Percentiles rank a stretch among this genome's conserved stretches.
Evolutionary conservation across 805 yeast genomes (phyloP).

Genomic region (Candida lessepsii): DNA sequence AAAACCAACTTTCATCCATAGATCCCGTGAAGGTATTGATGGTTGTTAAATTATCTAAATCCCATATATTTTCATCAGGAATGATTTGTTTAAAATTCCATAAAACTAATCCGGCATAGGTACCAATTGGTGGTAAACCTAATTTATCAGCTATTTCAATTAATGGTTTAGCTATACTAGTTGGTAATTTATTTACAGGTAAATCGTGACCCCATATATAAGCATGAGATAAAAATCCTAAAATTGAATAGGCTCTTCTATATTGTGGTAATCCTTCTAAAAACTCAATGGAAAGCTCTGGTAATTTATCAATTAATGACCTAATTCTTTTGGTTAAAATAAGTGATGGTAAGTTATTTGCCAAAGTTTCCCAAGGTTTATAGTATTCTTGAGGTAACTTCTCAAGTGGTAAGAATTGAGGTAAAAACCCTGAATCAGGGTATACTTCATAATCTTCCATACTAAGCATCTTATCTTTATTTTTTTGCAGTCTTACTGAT

Average conservation of each 20-base stretch:
- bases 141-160: constrained; percentile 54
- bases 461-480: constrained; percentile 15
- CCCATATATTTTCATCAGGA: constrained; percentile 45
- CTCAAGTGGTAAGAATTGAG: constrained; percentile 61
- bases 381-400: constrained; percentile 61
- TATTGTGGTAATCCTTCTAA: constrained; percentile 49
- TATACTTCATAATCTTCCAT: constrained; percentile 69
- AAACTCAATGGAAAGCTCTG: constrained; percentile 50
- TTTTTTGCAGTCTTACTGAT: not conserved
- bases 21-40: constrained; percentile 86
- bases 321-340: constrained; percentile 65
- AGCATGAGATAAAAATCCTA: constrained; percentile 82
- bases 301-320: constrained; percentile 60
- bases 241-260: constrained; percentile 77
- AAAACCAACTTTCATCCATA: constrained; percentile 92
- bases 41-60: constrained; percentile 70
- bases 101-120: constrained; percentile 81
- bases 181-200: constrained; percentile 65
- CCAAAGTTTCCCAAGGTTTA: constrained; percentile 76
- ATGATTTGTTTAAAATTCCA: constrained; percentile 80
- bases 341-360: constrained; percentile 65
- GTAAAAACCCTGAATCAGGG: constrained; percentile 74
- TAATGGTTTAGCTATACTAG: constrained; percentile 69
- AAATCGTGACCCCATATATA: constrained; percentile 80
- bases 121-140: constrained; percentile 81